Base-by-base conservation (phyloP, 768 basidiomycete species). In the Lactarius hatsudake region DNA sequence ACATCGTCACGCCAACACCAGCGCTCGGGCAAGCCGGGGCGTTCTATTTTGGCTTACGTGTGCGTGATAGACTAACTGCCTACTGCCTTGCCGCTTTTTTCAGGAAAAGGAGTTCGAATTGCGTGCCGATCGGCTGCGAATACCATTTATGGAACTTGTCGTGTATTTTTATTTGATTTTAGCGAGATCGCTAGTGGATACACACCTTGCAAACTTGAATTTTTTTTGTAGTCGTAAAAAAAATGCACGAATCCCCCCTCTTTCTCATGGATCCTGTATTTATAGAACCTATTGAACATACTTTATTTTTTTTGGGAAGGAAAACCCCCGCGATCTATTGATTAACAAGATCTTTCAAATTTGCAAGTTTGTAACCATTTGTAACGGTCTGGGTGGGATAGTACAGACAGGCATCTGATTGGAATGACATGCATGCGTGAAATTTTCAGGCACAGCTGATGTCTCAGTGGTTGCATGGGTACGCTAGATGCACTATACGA, bases 391-490 rank as follows among this genome's bases (percentile, higher is more conserved):
- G 9, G 45, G 45, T 48, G 45, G n/a, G 48, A 51, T 51, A 26
- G n/a, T 12, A 48, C 45, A 90, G 89, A 63, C 91, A 91, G 76
- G 80, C 89, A 62, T 82, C 83, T 38, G 79, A 89, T 73, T 94
- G 91, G 91, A 88, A 87, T 71, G 75, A 83, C 69, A 90, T 93
- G 26, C 67, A 90, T 89, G 17, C 82, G 79, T 69, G 83, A 84
- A 71, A 7, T 88, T 86, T 73, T 85, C 87, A 62, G 83, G 81
- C 66, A 87, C 84, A 60, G 76, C 78, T 62, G 26, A 51, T 51
- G 79, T 89, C 66, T 91, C 89, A 85, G 83, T 89, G 77, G 83
- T 93, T 77, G 86, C 89, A 69, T 91, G 48, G 48, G n/a, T 23
- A 51, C 23, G n/a, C 10, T 92, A 71, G 87, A 91, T 74, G 89